These are phyloP conservation scores for Aspergillus hiratsukae DNA, from an alignment of 2,329 filamentous ascomycete genomes.

Conservation along the genomic window DNA sequence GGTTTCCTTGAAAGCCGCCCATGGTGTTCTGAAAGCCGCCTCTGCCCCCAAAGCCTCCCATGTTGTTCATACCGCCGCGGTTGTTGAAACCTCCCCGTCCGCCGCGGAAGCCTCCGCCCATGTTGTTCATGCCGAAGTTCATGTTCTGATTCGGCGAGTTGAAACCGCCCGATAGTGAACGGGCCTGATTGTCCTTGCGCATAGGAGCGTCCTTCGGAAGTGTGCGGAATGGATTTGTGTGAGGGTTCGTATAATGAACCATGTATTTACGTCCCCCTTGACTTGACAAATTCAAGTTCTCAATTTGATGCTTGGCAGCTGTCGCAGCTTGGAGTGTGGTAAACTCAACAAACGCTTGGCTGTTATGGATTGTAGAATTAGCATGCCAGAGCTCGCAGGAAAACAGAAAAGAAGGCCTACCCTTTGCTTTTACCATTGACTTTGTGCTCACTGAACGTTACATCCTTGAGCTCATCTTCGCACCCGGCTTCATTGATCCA, in stretches of 20 bases:
- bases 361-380: conserved; percentile 21
- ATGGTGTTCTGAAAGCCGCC: conserved; percentile 46
- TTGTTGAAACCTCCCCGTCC: conserved; percentile 42
- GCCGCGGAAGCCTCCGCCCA: conserved; percentile 51
- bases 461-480: conserved; percentile 81
- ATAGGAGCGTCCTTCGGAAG: conserved; percentile 81
- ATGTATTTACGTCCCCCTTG: conserved; percentile 62
- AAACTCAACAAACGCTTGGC: conserved; percentile 81
- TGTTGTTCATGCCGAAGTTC: conserved; percentile 38
- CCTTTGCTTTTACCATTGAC: conserved; percentile 99
- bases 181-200: conserved; percentile 59
- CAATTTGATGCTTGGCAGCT: conserved; percentile 76
- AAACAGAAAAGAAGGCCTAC: conserved; percentile 47
- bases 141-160: conserved; percentile 39
- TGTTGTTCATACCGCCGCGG: conserved; percentile 33
- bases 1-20: conserved; percentile 41
- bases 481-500: conserved; percentile 76
- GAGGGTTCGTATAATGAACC: conserved; percentile 70
- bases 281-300: conserved; percentile 55
- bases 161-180: conserved; percentile 46
- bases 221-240: conserved; percentile 83
- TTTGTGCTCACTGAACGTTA: conserved; percentile 97
- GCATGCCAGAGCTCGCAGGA: background rate
- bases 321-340: conserved; percentile 77
- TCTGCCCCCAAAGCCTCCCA: conserved; percentile 48